Percentiles rank a stretch among this genome's conserved stretches.
These are phyloP conservation scores for Aeschynomene evenia DNA, from an alignment of 306 rosid species.

Conservation along the genomic window DNA sequence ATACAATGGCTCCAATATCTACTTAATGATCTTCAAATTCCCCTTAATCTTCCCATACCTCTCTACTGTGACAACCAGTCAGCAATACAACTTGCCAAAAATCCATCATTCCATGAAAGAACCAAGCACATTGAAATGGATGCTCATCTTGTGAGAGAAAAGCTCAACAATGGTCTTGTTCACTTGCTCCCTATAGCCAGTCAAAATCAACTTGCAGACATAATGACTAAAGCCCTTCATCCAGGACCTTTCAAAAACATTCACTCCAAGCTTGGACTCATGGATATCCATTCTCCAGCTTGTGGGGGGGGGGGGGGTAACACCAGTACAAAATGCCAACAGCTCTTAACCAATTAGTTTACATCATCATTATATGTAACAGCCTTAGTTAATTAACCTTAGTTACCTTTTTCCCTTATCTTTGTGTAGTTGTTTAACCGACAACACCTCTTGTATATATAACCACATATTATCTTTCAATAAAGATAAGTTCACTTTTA, in stretches of 20 bases:
- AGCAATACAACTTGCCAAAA: background rate
- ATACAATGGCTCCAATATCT: no score
- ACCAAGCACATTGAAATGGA: background rate
- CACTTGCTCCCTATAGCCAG: background rate
- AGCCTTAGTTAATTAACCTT: no score
- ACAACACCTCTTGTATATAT: no score
- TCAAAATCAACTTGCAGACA: background rate
- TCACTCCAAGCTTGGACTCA: background rate
- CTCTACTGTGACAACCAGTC: background rate
- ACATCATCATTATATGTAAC: no score
- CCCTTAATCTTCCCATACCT: no score
- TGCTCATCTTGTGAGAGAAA: background rate
- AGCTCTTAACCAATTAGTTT: no score
- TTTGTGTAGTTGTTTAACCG: no score
- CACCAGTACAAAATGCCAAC: no score
- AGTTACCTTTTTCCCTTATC: no score
- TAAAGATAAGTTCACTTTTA: no score
- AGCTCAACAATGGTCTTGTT: background rate
- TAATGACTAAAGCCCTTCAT: background rate
- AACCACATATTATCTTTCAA: no score
- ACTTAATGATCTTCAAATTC: no score
- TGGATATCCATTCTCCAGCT: background rate
- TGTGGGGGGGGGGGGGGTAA: background rate
- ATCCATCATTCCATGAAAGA: background rate
- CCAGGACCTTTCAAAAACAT: background rate